Base-by-base conservation (phyloP, 2,329 filamentous ascomycete genomes). In the Aspergillus sp. region DNA sequence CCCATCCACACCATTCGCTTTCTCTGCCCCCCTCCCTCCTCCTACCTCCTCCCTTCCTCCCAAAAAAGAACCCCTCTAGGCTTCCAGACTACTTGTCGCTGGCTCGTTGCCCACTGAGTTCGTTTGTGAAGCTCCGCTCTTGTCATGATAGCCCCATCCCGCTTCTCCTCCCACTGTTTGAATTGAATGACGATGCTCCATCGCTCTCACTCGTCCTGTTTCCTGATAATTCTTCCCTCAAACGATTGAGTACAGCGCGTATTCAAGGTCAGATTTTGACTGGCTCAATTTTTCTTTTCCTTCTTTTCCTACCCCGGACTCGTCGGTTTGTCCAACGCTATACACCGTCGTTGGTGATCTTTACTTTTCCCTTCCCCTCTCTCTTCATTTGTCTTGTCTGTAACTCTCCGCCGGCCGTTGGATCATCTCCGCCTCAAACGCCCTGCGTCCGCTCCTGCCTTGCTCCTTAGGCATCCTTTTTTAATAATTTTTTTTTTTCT, bases 371-470 rank as follows among this genome's bases (percentile, higher is more conserved):
- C 49, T 55, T 52, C 39, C 52, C 47, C 36, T 57, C 58, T 55
- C 55, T 42, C 49, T 57, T 49, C 60, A 56, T 52, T 49, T 59
- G 61, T 60, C 16, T n/a, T 39, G 36, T 39, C 36, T 42, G 36
- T 42, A 42, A 42, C 56, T 65, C 61, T 64, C 64, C 64, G 65
- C 64, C 57, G 59, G 56, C 63, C 65, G 65, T 66, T 66, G 65
- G 58, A 64, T 60, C 59, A 55, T 62, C 65, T 65, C 65, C 65
- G 65, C 64, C 60, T 61, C 58, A 60, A 29, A 50, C 59, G 57
- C 61, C 64, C 59, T 66, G 61, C 56, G 54, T 65, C 63, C 53
- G 57, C 57, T 59, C 47, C 45, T 60, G 56, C 59, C 63, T 66
- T 57, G 53, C 55, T 49, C 55, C 52, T 49, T 57, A 57, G 36